Base-by-base conservation (phyloP, 176 grass and related monocot species). In the Carex myosuroides region DNA sequence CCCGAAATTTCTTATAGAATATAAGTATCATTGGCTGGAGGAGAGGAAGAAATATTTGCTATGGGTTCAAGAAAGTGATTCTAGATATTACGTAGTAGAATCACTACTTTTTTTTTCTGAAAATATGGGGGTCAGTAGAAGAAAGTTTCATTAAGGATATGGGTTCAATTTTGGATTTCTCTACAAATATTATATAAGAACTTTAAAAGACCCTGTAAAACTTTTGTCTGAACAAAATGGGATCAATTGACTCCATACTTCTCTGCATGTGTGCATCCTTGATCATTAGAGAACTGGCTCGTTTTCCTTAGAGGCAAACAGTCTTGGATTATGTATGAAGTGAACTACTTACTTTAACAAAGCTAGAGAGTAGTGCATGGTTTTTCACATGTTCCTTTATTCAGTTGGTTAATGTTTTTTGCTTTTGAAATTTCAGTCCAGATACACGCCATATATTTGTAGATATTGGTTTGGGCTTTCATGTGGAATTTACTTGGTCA, bases 401-500 rank as follows among this genome's bases (percentile, higher is more conserved):
- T 84, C 35, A 33, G 42, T n/a, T 37, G 1, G 8, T 5, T 87
- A 14, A 24, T 84, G 7, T 46, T 83, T 58, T 83, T 41, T 79
- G 16, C 77, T 50, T 62, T 64, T 52, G 30, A 12, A 70, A 24
- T 6, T 20, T 63, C 86, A 98, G 95, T 46, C 91, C 89, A 8
- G 95, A 98, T 46, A 90, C 92, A 22, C 85, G 88, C 26, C 92
- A 85, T 79, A 94, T 98, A 89, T 98, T 93, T 89, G 89, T 98
- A 55, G 92, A 98, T 64, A 67, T 98, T 50, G 95, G 92, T 79
- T 89, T 98, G 70, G 95, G 92, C 64, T 98, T 98, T 87, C 95
- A 93, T 87, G 95, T 98, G 66, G 95, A 94, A 87, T 94, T 94
- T 64, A 94, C 86, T 90, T 98, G 92, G 89, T 90, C 82, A 60